These are phyloP conservation scores for Phycomyces nitens DNA, from an alignment of 192 early-diverging fungal species.

Conservation along the genomic window DNA sequence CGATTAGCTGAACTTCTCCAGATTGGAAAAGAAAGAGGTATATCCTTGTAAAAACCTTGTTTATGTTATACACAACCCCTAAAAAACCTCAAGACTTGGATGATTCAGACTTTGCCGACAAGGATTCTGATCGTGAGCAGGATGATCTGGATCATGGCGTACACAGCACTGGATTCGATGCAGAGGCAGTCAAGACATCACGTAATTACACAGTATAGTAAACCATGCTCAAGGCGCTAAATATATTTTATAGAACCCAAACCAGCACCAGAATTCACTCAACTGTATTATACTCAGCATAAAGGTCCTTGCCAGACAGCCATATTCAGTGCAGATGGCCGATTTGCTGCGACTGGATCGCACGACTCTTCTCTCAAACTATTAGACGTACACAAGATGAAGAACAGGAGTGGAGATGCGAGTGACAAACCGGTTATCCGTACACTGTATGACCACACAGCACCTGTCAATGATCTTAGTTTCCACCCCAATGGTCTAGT, in stretches of 20 bases:
- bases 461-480: slow-evolving; percentile 74
- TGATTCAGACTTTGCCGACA: slow-evolving; percentile 24
- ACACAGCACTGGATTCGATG: slow-evolving; percentile 12
- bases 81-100: slow-evolving; percentile 8
- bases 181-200: neutral
- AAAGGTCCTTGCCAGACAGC: slow-evolving; percentile 33
- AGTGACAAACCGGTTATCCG: slow-evolving; percentile 85
- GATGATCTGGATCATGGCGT: slow-evolving; percentile 6
- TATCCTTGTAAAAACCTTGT: neutral
- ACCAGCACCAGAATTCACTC: slow-evolving; percentile 30
- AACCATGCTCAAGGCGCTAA: too few species aligned
- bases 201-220: slow-evolving; percentile 6
- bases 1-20: slow-evolving; percentile 59
- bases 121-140: slow-evolving; percentile 20
- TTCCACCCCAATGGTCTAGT: slow-evolving; percentile 94
- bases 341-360: slow-evolving; percentile 86
- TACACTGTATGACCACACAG: slow-evolving; percentile 85
- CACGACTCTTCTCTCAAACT: slow-evolving; percentile 88
- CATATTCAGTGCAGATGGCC: slow-evolving; percentile 58
- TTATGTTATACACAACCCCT: neutral
- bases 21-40: slow-evolving; percentile 59
- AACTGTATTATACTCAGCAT: slow-evolving; percentile 35
- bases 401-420: slow-evolving; percentile 56
- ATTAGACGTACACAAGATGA: slow-evolving; percentile 82
- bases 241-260: slow-evolving; percentile 9